Base-by-base conservation (phyloP, 306 rosid genomes). In the Senna tora region DNA sequence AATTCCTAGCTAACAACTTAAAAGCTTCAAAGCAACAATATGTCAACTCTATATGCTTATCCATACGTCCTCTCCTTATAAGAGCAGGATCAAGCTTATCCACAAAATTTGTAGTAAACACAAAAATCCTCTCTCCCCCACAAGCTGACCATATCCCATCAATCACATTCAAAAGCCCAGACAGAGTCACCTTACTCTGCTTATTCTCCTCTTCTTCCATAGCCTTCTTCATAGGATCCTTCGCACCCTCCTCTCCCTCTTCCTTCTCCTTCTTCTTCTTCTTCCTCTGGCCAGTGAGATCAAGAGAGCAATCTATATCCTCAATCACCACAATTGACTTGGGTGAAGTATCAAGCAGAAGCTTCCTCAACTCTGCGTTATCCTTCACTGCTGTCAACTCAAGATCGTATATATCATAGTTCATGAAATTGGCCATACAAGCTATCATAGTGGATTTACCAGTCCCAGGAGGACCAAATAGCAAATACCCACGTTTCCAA, bases 71-170 rank as follows among this genome's bases (percentile, higher is more conserved):
- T 36, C 7, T 5, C 8, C 39, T 36, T 4, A 82, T 79, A 0
- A 85, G 73, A 7, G 86, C 84, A 16, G 80, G 86, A 43, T 85
- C 89, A 9, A 85, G 84, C 50, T 79, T 81, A 9, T 85, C 84
- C 42, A 72, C 71, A 56, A 79, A 74, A 51, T 85, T 81, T 4
- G 89, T 85, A 0, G 89, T 85, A 33, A 84, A 84, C 19, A 79
- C 70, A n/a, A 81, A 64, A 9, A 79, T 21, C n/a, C 82, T 72
- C 21, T 84, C 88, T 32, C 84, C 76, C 5, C 86, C 86, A 62
- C 89, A 81, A 13, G 89, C 84, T 39, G 89, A 81, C 89, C 89
- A 81, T 36, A 84, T 80, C 58, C 89, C 39, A 36, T 36, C 39
- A 4, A 36, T 36, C 0, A 36, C 39, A 36, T 36, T 36, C 39